phyloP scores from a whole-genome alignment of 768 basidiomycete genomes.

The Trametes cingulata region DNA sequence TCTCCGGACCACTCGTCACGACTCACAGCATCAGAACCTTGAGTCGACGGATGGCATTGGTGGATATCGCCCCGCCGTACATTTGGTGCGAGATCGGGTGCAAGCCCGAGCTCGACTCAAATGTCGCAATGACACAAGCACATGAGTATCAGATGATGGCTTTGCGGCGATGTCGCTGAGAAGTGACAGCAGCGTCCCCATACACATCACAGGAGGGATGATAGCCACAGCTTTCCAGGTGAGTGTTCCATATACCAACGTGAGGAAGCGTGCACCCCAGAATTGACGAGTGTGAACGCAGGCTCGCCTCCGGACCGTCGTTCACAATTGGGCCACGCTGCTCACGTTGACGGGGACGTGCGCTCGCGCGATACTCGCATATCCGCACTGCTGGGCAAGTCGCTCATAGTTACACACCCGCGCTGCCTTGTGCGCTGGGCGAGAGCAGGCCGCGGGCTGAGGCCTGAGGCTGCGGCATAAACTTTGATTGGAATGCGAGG shows the following conservation, averaged over 20 bases:
- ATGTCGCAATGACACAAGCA: constrained; percentile 3
- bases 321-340: not conserved
- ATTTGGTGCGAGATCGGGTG: not conserved
- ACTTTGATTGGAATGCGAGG: constrained; percentile 16
- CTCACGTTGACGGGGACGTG: not conserved
- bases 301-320: constrained; percentile 5
- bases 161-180: not conserved
- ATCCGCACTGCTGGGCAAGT: not conserved
- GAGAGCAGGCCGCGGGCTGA: not conserved
- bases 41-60: constrained; percentile 4
- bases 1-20: not conserved
- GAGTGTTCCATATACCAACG: constrained; percentile 5
- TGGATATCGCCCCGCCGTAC: constrained; percentile 11
- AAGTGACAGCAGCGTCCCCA: not conserved
- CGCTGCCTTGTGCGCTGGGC: not conserved
- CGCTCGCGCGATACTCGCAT: constrained; percentile 15
- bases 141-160: constrained; percentile 21
- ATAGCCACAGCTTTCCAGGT: constrained; percentile 1
- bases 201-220: not conserved
- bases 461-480: not conserved
- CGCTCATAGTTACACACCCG: not conserved
- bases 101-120: not conserved
- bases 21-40: constrained; percentile 7
- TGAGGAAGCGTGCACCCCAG: constrained; percentile 7
- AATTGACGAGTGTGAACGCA: constrained; percentile 19